Evolutionary conservation across 305 asterid genomes (phyloP).

Genomic region (Solanum aculeatissimum): DNA sequence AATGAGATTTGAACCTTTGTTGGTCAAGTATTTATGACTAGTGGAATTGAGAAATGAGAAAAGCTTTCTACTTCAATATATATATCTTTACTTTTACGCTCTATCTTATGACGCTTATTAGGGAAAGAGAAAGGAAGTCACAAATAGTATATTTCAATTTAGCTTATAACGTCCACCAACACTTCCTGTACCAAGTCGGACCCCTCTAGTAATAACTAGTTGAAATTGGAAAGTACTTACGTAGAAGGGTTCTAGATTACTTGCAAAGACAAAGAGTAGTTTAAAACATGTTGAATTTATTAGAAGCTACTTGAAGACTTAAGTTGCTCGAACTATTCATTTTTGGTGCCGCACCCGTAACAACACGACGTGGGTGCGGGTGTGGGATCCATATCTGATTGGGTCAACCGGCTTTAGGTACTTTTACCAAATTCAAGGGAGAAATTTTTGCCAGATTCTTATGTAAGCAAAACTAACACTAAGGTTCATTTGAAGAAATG

Average conservation of each 20-base stretch:
- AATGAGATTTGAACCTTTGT: background rate
- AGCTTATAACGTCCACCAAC: background rate
- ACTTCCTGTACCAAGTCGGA: background rate
- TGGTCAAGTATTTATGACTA: background rate
- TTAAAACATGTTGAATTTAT: background rate
- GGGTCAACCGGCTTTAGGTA: no score
- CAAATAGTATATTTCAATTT: background rate
- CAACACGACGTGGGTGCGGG: no score
- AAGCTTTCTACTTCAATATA: background rate
- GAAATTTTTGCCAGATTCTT: no score
- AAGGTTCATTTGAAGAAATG: no score
- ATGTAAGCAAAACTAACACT: no score
- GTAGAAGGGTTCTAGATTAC: background rate
- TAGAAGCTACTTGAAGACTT: background rate
- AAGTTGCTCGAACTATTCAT: no score
- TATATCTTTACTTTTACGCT: background rate
- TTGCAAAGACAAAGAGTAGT: background rate
- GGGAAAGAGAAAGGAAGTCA: background rate
- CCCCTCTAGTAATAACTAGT: background rate
- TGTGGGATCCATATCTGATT: no score
- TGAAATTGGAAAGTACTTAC: background rate
- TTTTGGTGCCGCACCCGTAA: no score
- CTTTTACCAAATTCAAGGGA: no score
- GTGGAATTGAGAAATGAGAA: background rate
- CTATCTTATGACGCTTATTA: background rate